Evolutionary conservation across 768 basidiomycete species (phyloP), one percentile per base, ranked within the genome.

Genomic region (Xerocomus spinulosus): DNA sequence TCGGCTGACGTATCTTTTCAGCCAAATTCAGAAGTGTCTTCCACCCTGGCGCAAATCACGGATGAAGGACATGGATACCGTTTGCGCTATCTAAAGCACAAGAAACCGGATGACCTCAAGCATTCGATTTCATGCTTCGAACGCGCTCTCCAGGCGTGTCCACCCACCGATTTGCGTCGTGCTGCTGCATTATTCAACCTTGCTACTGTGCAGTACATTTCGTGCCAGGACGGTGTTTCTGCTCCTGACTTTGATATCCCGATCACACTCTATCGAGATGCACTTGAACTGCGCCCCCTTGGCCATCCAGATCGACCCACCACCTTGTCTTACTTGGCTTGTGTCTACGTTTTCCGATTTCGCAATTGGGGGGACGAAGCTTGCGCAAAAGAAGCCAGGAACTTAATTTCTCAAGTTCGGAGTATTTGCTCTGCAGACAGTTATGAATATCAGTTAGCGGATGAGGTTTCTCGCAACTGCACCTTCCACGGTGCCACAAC

Each of bases 121-220:
- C 2, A 13, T 1, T 24, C 54, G 17, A 4, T 55, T 26, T 17
- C 18, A 10, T n/a, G 33, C 20, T 57, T 58, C 28, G n/a, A 48
- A 21, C 7, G 4, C 7, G 52, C 48, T 26, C 21, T 41, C 29
- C 9, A 14, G 5, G 17, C 13, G 9, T 56, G 44, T 24, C 37
- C 29, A n/a, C 6, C 21, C 1, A 26, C 17, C 2, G n/a, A 32
- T 13, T n/a, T 21, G 4, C 43, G 24, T 42, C 52, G 42, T 14
- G 56, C 56, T 9, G 42, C 43, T 5, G 42, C 43, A 13, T 26
- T 57, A 4, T 47, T 35, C 25, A 57, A 57, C 44, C 48, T 57
- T n/a, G 56, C 52, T 7, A 53, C 46, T 9, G 51, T 32, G 17
- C 18, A 26, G 28, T 48, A 48, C 17, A 34, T 50, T 14, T 12